These are phyloP conservation scores for Suillus tomentosus DNA, from an alignment of 768 basidiomycete genomes.

Conservation along the genomic window DNA sequence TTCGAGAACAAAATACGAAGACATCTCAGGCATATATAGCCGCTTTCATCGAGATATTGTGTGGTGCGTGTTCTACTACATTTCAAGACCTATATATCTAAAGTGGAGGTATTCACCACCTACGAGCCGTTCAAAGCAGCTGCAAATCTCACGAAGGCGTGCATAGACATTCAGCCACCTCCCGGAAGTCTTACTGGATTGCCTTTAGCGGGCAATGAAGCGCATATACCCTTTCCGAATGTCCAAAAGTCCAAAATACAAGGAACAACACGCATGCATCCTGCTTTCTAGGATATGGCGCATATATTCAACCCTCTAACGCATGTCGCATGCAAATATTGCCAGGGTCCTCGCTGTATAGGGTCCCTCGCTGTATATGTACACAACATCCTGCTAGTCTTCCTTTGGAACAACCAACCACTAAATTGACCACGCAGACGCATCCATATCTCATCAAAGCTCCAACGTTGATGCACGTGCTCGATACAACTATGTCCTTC, in stretches of 20 bases:
- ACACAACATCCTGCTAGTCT: neutral
- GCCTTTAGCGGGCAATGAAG: neutral
- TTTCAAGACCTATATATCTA: neutral
- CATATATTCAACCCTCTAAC: neutral
- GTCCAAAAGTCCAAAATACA: neutral
- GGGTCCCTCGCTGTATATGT: neutral
- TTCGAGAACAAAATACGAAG: neutral
- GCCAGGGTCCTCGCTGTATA: too few relatives aligned
- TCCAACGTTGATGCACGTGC: neutral
- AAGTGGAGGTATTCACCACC: constrained; percentile 45
- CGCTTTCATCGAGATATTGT: constrained; percentile 46
- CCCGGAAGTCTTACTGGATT: neutral
- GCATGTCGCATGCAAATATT: too few relatives aligned
- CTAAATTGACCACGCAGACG: neutral
- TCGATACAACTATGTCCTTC: too few relatives aligned
- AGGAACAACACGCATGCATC: neutral
- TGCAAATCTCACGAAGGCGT: constrained; percentile 72
- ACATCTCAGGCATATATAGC: neutral
- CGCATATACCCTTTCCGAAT: neutral
- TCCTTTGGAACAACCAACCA: neutral
- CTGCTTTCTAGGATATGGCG: neutral
- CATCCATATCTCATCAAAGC: neutral
- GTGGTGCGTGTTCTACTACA: neutral
- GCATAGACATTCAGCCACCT: constrained; percentile 31
- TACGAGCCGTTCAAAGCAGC: constrained; percentile 78